Base-by-base conservation (phyloP, 305 asterid genomes). In the Rubia tinctorum region DNA sequence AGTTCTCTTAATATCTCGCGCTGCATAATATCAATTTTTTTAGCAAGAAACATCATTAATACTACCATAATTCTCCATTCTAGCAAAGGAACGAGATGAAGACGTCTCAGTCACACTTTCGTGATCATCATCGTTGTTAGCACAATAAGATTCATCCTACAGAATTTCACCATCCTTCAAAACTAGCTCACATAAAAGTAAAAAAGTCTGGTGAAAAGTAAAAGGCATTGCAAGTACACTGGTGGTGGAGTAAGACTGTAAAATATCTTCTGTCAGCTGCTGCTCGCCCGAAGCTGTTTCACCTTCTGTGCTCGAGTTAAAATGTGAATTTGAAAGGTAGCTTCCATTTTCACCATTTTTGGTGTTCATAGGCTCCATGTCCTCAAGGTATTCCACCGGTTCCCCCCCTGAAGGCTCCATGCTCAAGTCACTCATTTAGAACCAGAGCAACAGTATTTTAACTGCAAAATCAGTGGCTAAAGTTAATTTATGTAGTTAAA, bases 141-240 rank as follows among this genome's bases (percentile, higher is more conserved):
- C 53, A 75, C 73, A 81, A 78, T 72, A 78, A 4, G 85, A 80
- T 69, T 80, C 87, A 73, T 75, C 89, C 98, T 91, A 89, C 83
- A 80, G 58, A 71, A 82, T 62, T 83, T 66, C 77, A 80, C 51
- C 17, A 76, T 68, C 59, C 68, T 58, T 30, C 61, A 22, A 51
- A 15, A 13, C 42, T 7, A 66, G 56, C 17, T 47, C n/a, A 66
- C 0, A 14, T 71, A 72, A 58, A 77, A 79, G 60, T 69, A 8
- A 34, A 25, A 22, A 61, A 47, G 59, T 13, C n/a, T 51, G 61
- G 2, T 3, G 68, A 70, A 66, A 59, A 68, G 44, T 40, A 40
- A 37, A 49, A 34, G 61, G 18, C 37, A 22, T 27, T 49, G 66
- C 72, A 51, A 6, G 47, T 76, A 76, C 79, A 76, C 71, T 76